A percentile compares a stretch with the other conserved stretches of the same genome.
These are phyloP conservation scores for Acacia pycnantha DNA, from an alignment of 331 rosid genomes.

Conservation along the genomic window DNA sequence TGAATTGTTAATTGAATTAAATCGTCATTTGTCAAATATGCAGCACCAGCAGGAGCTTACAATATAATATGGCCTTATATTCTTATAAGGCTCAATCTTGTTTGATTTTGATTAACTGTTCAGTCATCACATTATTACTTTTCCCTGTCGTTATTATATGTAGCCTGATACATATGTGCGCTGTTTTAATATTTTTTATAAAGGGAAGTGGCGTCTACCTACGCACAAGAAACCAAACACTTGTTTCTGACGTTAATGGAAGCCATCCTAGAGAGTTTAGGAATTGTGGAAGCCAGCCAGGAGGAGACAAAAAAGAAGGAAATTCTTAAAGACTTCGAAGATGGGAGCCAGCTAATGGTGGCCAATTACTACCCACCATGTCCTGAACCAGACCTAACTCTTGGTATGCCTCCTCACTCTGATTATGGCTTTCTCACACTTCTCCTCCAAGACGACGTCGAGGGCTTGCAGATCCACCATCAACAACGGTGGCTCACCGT, in stretches of 20 bases:
- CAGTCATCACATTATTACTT: neutral
- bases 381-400: conserved; percentile 85
- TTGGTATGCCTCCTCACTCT: conserved; percentile 95
- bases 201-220: conserved; percentile 62
- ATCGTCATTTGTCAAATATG: neutral
- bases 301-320: conserved; percentile 32
- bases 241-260: conserved; percentile 59
- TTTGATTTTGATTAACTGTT: neutral
- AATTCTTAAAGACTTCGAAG: conserved; percentile 49
- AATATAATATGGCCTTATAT: neutral
- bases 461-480: conserved; percentile 73
- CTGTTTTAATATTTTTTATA: neutral
- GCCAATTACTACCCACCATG: conserved; percentile 82
- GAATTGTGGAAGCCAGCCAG: conserved; percentile 32
- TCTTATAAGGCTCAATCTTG: conserved; percentile 11
- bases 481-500: conserved; percentile 78
- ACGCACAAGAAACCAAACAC: conserved; percentile 59
- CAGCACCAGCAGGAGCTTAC: neutral
- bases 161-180: neutral
- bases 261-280: conserved; percentile 74
- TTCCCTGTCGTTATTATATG: neutral
- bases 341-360: conserved; percentile 88
- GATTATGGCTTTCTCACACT: conserved; percentile 93
- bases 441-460: conserved; percentile 78
- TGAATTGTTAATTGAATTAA: neutral